Base-by-base conservation (phyloP, 75 land plant genomes). In the Pinus taeda region DNA sequence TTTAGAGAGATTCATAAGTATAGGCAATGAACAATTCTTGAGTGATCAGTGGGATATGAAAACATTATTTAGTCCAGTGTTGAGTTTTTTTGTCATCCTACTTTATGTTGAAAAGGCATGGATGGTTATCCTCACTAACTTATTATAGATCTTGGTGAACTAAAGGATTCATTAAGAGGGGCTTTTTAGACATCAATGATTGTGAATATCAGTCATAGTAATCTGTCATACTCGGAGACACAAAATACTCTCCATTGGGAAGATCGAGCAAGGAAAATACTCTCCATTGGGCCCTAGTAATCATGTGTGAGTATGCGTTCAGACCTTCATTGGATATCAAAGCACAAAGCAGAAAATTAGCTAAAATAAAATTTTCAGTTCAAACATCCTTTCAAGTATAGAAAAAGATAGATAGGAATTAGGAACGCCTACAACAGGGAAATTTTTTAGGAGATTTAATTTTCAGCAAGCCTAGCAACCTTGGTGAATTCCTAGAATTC, bases 391-490 rank as follows among this genome's bases (percentile, higher is more conserved):
- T 26, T 26, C 26, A 26, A 26, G 26, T 26, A 26, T 26, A 26
- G 26, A 26, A 26, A 26, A 26, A 15, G 86, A 79, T n/a, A 90
- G 83, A 75, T 90, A 90, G 30, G 84, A 85, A 57, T 90, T 90
- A 53, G 88, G 88, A 15, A 90, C 81, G 9, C 89, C 92, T 9
- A 87, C 85, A 45, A 9, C 53, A 6, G 53, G 53, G 53, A 45
- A 45, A 45, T 7, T 45, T 0, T 45, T 9, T 7, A 45, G 53
- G 53, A 45, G 53, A 45, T 45, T 45, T 7, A 45, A 45, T 45
- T 45, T 45, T 45, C 8, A 45, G 53, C 53, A 45, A 45, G 53
- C 53, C 53, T 45, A 45, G 8, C 7, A 45, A 45, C 9, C 53
- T 0, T 45, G 53, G 53, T 45, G 53, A 7, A 45, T 45, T 45